Evolutionary conservation across 2,329 filamentous ascomycete genomes (phyloP).

Genomic region (Arthrobotrys iridis): DNA sequence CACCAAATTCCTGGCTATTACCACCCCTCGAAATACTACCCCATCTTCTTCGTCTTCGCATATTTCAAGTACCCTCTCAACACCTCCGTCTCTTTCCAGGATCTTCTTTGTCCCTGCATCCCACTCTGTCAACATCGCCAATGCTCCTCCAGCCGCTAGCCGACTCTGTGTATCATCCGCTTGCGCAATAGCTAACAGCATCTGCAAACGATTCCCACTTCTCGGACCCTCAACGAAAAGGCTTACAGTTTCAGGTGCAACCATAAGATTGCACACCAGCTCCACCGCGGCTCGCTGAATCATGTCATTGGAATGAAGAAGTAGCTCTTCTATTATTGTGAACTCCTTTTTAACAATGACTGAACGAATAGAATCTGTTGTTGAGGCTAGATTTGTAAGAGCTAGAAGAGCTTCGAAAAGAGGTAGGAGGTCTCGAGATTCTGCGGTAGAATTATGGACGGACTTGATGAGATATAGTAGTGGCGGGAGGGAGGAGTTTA

Average conservation of each 20-base stretch:
- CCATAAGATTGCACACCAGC: slow-evolving; percentile 88
- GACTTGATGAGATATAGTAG: slow-evolving; percentile 75
- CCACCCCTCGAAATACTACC: slow-evolving; percentile 74
- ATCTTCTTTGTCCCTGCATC: slow-evolving; percentile 78
- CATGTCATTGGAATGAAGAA: slow-evolving; percentile 78
- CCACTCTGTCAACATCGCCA: slow-evolving; percentile 84
- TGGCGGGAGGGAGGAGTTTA: slow-evolving; percentile 82
- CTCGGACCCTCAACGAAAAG: slow-evolving; percentile 72
- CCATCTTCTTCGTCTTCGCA: slow-evolving; percentile 71
- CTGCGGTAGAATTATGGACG: slow-evolving; percentile 69
- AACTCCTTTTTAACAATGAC: slow-evolving; percentile 79
- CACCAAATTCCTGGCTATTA: slow-evolving; percentile 78
- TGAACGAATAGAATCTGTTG: slow-evolving; percentile 65
- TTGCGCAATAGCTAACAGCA: slow-evolving; percentile 87
- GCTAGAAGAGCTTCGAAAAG: slow-evolving; percentile 91
- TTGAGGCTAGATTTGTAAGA: slow-evolving; percentile 89
- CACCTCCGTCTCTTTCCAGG: slow-evolving; percentile 74
- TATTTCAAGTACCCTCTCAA: slow-evolving; percentile 80
- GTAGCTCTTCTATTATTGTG: slow-evolving; percentile 80
- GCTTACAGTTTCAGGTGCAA: slow-evolving; percentile 72
- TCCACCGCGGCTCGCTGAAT: slow-evolving; percentile 87
- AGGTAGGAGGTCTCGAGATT: slow-evolving; percentile 80
- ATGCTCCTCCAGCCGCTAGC: slow-evolving; percentile 83
- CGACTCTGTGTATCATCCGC: slow-evolving; percentile 82
- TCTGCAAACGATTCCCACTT: slow-evolving; percentile 75